Base-by-base conservation (phyloP, 768 basidiomycete genomes). In the Amanita muscaria region DNA sequence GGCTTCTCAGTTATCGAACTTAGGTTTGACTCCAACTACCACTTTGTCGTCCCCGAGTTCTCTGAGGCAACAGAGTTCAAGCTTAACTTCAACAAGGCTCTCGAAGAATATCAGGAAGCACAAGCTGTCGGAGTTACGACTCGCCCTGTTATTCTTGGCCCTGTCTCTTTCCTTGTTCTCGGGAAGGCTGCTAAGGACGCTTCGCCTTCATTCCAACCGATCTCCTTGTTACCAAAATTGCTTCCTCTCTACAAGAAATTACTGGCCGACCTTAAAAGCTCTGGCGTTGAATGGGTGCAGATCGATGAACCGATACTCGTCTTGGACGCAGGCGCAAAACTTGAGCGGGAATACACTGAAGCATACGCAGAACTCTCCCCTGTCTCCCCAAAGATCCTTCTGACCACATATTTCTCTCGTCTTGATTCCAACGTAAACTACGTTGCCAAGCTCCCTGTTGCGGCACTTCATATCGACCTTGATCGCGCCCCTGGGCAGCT, bases 1-100 rank as follows among this genome's bases (percentile, higher is more conserved):
- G 24, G 16, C 30, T 23, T 42, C 31, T 24, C 27, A 35, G 12
- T 16, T 8, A 21, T 22, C 49, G n/a, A n/a, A n/a, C 50, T 31
- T 51, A 93, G 90, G 91, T 94, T 92, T 64, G 91, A 96, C 69
- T 92, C 90, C 40, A 97, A 96, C 79, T 98, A 96, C 74, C 93
- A 98, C 73, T 93, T 83, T 60, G 92, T 98, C 64, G 96, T 98
- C 48, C 93, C 93, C 45, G 96, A 96, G 69, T 79, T 96, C 66
- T 88, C 88, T 7, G 85, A 88, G 42, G 70, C 77, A 57, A 87
- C 83, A 23, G 81, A 94, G 53, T 97, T 98, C 80, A 91, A 94
- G 69, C 73, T 99, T 62, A 78, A 84, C 71, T 83, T 81, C 71
- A 94, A 94, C 84, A 96, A 97, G 75, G 80, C 86, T 37, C 78